A percentile compares a stretch with the other conserved stretches of the same genome.
These are phyloP conservation scores for Peronospora belbahrii DNA, from an alignment of 352 stramenopile genomes.

Conservation along the genomic window DNA sequence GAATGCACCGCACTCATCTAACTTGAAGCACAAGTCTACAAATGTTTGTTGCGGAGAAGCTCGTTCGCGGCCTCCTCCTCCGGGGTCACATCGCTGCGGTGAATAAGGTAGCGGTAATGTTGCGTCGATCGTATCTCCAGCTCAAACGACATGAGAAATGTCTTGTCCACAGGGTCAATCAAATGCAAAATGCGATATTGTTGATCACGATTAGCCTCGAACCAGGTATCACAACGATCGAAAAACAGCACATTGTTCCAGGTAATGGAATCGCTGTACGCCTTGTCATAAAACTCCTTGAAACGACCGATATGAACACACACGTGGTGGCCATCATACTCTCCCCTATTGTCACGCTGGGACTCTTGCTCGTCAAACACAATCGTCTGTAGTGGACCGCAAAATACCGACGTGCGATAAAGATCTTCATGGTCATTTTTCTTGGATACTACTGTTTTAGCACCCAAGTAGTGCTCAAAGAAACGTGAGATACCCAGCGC, in stretches of 20 bases:
- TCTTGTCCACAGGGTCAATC: constrained; percentile 53
- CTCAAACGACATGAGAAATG: constrained; percentile 58
- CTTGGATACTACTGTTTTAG: constrained; percentile 40
- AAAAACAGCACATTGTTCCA: constrained; percentile 74
- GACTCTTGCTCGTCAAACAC: constrained; percentile 56
- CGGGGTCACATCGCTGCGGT: constrained; percentile 42
- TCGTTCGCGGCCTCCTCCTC: constrained; percentile 51
- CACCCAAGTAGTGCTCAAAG: constrained; percentile 59
- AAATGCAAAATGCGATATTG: constrained; percentile 69
- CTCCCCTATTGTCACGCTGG: constrained; percentile 42
- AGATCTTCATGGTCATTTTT: constrained; percentile 32
- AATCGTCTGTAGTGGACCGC: constrained; percentile 48
- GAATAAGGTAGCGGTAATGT: constrained; percentile 63
- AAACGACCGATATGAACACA: constrained; percentile 72
- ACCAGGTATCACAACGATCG: constrained; percentile 62
- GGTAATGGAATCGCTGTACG: constrained; percentile 47
- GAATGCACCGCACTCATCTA: no score
- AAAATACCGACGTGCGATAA: constrained; percentile 40
- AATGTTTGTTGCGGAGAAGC: constrained; percentile 47
- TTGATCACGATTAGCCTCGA: constrained; percentile 52
- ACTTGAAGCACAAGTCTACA: constrained; percentile 32
- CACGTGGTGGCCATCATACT: constrained; percentile 70
- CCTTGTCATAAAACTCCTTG: constrained; percentile 53
- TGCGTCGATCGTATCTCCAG: constrained; percentile 63
- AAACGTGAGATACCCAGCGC: constrained; percentile 53